These are phyloP conservation scores for Leptosphaerulina australis DNA, from an alignment of 2,329 filamentous ascomycete genomes.

Conservation along the genomic window DNA sequence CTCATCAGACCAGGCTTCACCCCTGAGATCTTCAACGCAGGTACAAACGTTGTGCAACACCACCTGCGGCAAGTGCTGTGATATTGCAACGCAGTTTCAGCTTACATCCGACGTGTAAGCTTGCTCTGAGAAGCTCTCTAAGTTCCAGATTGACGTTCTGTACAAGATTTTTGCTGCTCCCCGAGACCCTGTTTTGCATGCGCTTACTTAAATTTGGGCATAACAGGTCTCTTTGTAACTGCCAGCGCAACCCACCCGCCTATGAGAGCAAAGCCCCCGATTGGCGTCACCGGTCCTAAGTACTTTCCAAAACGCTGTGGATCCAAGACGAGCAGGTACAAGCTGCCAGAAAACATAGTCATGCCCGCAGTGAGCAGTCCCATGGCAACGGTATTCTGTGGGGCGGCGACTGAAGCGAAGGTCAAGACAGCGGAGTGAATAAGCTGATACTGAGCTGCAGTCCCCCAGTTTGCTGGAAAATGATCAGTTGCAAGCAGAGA, in stretches of 20 bases:
- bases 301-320: constrained; percentile 61
- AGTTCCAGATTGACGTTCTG: too few relatives aligned
- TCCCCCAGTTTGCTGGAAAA: constrained; percentile 60
- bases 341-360: constrained; percentile 69
- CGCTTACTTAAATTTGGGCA: constrained; percentile 23
- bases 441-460: constrained; percentile 73
- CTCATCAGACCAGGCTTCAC: too few relatives aligned
- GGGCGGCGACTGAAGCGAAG: constrained; percentile 58
- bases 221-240: constrained; percentile 34
- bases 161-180: too few relatives aligned
- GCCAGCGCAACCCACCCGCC: constrained; percentile 65
- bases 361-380: constrained; percentile 68
- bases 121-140: too few relatives aligned
- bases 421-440: constrained; percentile 67
- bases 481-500: neutral
- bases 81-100: too few relatives aligned
- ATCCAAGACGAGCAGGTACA: constrained; percentile 69
- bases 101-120: too few relatives aligned
- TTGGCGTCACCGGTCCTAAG: constrained; percentile 68
- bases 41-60: too few relatives aligned
- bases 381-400: constrained; percentile 63
- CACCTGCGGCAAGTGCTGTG: too few relatives aligned
- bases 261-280: constrained; percentile 69
- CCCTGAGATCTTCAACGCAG: neutral
- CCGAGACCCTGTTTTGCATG: neutral